Evolutionary conservation across 768 basidiomycete genomes (phyloP), one percentile per base, ranked within the genome.

Genomic region (Amanita phalloides): DNA sequence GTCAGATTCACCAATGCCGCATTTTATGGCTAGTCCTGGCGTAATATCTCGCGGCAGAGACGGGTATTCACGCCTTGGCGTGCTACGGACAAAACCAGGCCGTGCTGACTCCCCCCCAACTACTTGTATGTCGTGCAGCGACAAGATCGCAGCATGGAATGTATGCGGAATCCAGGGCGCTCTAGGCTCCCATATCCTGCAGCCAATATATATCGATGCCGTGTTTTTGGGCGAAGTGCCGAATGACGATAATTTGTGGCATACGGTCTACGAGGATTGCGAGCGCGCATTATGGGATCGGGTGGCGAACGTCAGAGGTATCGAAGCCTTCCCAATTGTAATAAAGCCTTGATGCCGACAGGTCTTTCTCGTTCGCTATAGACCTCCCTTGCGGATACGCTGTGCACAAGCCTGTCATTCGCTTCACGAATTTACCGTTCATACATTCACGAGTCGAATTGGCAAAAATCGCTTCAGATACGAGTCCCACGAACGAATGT

Each of bases 41-140:
- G 59, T 62, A 7, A 71, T 78, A 1, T 76, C 86, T 1, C 70
- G 95, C 51, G 94, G 94, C 3, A 75, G 94, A 17, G 81, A 88
- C 58, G 82, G 88, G 48, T 97, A 95, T 63, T 58, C 77, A 4
- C 71, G 82, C 14, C 68, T 81, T 20, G 86, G 90, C 4, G 82
- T 86, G 7, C 67, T 97, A 42, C 86, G 94, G 30, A 96, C 95
- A 0, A 98, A 97, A 61, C 94, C 94, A 4, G 95, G 92, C 2
- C 81, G 94, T 48, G 86, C 90, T 0, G 94, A 98, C 61, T 85
- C 92, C 0, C 83, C 83, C 0, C 81, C 82, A 0, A 90, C 94
- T 1, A 63, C 78, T 0, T 90, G 78, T 60, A 89, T 96, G 84
- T 90, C 92, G 0, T 98, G 94, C 67, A 90, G 87, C 57, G 94